Percentiles rank a stretch among this genome's conserved stretches.
Evolutionary conservation across 2,329 filamentous ascomycete species (phyloP).

Genomic region (Diatrype stigma): DNA sequence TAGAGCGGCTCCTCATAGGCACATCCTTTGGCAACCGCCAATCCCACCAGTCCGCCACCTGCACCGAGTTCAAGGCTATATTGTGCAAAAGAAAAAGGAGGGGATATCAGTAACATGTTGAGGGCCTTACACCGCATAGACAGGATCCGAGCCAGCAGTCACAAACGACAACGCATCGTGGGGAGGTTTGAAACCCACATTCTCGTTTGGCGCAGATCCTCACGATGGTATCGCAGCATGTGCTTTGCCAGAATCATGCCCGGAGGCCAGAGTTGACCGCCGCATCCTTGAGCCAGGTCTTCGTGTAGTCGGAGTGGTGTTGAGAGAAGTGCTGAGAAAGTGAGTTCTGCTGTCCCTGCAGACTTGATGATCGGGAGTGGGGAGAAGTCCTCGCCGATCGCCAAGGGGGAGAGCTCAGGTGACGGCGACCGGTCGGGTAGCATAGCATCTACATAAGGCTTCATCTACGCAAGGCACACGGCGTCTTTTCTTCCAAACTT

Average conservation of each 20-base stretch:
- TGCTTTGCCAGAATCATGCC: conserved; percentile 86
- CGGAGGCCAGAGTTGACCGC: conserved; percentile 91
- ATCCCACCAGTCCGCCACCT: conserved; percentile 80
- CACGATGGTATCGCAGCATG: conserved; percentile 68
- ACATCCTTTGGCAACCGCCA: conserved; percentile 57
- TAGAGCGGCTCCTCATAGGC: conserved; percentile 55
- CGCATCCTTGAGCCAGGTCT: conserved; percentile 82
- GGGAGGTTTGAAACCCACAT: conserved; percentile 56
- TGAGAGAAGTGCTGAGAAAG: conserved; percentile 71
- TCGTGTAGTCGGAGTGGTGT: conserved; percentile 73
- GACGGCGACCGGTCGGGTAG: conserved; percentile 33
- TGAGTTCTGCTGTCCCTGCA: conserved; percentile 46
- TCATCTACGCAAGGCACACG: not conserved
- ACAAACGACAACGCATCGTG: not conserved
- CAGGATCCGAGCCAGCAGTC: not conserved
- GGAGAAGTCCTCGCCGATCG: conserved; percentile 51
- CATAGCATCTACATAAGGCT: conserved; percentile 5
- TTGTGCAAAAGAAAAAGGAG: conserved; percentile 5
- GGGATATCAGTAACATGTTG: not conserved
- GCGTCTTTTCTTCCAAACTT: not conserved
- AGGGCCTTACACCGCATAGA: not conserved
- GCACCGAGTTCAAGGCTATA: conserved; percentile 83
- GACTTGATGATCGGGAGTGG: conserved; percentile 57
- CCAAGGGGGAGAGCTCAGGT: conserved; percentile 46
- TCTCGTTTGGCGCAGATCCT: conserved; percentile 59